Conservation (phyloP, 768 basidiomycete genomes). For the Leccinum subgranulosum region DNA sequence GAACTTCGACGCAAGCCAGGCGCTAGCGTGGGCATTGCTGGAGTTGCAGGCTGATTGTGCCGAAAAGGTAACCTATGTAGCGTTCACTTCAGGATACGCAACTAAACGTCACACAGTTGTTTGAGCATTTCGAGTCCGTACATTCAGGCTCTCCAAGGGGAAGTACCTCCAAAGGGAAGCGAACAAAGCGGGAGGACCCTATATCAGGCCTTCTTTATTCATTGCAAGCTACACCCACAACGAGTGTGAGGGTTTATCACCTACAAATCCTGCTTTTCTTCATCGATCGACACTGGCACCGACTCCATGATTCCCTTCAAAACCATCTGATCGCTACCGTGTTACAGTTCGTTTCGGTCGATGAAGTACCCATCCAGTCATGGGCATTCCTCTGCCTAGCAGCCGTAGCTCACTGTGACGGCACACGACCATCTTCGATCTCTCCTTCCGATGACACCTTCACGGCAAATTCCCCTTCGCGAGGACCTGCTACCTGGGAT, state of each 20-base stretch:
- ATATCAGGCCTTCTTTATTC: conserved; percentile 51
- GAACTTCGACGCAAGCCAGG: conserved; percentile 67
- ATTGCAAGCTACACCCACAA: conserved; percentile 35
- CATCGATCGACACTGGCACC: conserved; percentile 71
- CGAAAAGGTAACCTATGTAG: conserved; percentile 46
- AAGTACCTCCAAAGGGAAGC: conserved; percentile 42
- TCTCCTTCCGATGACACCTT: conserved; percentile 1
- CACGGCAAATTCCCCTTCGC: not conserved
- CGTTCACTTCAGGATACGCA: not conserved
- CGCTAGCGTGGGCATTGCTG: conserved; percentile 73
- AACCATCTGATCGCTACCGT: conserved; percentile 54
- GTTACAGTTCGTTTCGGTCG: conserved; percentile 56
- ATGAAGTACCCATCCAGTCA: conserved; percentile 66
- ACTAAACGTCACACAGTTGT: conserved; percentile 45
- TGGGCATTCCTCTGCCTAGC: conserved; percentile 86
- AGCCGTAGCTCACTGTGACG: conserved; percentile 58
- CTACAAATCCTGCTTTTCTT: conserved; percentile 85
- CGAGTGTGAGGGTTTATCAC: conserved; percentile 43
- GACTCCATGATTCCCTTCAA: conserved; percentile 58
- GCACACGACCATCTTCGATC: conserved; percentile 2
- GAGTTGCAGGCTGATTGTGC: conserved; percentile 81
- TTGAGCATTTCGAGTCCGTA: conserved; percentile 56
- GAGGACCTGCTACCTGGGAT: conserved; percentile 57
- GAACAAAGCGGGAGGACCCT: conserved; percentile 56
- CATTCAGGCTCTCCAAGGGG: conserved; percentile 36